A percentile compares a stretch with the other conserved stretches of the same genome.
These are phyloP conservation scores for Melampsora abietis-canadensis DNA, from an alignment of 1,284 basidiomycete genomes.

Conservation along the genomic window DNA sequence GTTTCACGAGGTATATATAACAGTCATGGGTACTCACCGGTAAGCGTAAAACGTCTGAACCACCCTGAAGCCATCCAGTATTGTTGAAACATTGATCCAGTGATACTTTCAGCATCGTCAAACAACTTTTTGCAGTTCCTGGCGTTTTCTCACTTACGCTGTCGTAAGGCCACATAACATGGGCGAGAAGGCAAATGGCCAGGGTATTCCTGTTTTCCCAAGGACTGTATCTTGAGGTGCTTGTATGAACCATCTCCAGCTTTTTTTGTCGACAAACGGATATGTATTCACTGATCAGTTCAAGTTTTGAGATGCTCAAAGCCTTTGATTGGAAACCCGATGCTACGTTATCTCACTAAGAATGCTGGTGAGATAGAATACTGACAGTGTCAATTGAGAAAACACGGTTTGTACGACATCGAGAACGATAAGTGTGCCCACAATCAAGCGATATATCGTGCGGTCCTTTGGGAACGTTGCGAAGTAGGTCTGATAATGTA, in stretches of 20 bases:
- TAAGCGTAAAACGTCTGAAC: conserved; percentile 38
- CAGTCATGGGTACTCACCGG: conserved; percentile 7
- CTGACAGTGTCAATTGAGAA: conserved; percentile 32
- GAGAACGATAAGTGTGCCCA: conserved; percentile 19
- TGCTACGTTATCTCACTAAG: too few species aligned
- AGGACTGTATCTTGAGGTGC: too few species aligned
- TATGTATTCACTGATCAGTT: too few species aligned
- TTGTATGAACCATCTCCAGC: too few species aligned
- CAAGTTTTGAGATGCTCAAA: too few species aligned
- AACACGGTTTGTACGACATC: conserved; percentile 30
- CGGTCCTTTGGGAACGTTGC: conserved; percentile 36
- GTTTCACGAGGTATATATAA: neutral
- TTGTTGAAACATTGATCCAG: too few species aligned
- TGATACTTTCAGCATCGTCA: too few species aligned
- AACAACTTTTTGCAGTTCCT: too few species aligned
- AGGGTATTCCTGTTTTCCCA: conserved; percentile 1
- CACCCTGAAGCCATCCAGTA: conserved; percentile 1
- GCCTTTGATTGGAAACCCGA: too few species aligned
- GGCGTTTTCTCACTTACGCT: neutral
- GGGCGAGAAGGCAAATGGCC: conserved; percentile 29
- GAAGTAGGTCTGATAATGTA: conserved; percentile 23
- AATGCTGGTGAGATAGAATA: neutral
- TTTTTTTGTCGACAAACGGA: too few species aligned
- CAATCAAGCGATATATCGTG: conserved; percentile 15
- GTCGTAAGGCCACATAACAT: conserved; percentile 25